Conservation (phyloP, 768 basidiomycete genomes). For the Exidia glandulosa region DNA sequence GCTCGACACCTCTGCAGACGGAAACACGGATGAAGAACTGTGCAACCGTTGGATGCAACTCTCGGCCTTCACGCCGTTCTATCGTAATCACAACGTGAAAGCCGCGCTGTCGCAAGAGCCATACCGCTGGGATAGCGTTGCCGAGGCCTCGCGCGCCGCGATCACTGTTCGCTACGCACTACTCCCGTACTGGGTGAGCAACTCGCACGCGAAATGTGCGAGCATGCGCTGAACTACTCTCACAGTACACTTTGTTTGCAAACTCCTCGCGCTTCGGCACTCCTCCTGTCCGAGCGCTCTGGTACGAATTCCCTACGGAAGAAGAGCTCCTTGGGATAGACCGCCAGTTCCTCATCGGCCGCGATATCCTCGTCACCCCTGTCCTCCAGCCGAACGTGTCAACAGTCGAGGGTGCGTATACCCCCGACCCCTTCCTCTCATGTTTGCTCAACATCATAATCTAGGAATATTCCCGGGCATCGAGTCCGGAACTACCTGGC, state of each 20-base stretch:
- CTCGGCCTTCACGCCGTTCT: constrained; percentile 75
- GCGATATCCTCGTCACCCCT: constrained; percentile 64
- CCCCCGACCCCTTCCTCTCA: not conserved
- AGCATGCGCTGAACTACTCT: not conserved
- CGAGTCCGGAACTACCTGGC: constrained; percentile 43
- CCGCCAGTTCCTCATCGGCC: constrained; percentile 61
- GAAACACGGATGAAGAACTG: constrained; percentile 69
- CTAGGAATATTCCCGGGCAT: constrained; percentile 56
- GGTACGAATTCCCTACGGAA: constrained; percentile 69
- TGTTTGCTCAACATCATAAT: not conserved
- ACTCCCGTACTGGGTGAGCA: constrained; percentile 66
- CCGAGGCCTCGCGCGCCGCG: constrained; percentile 58
- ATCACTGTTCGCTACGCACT: constrained; percentile 61
- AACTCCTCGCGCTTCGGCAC: constrained; percentile 53
- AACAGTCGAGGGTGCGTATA: constrained; percentile 52
- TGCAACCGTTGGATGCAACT: constrained; percentile 82
- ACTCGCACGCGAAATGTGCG: not conserved
- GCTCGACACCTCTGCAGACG: constrained; percentile 18
- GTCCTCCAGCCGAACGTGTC: constrained; percentile 59
- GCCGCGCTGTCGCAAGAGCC: constrained; percentile 70
- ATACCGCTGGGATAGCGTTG: constrained; percentile 72
- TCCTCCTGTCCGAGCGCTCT: constrained; percentile 63
- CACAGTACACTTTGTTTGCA: constrained; percentile 62
- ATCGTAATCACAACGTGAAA: constrained; percentile 61
- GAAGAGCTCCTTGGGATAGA: constrained; percentile 51